Evolutionary conservation across 2,329 filamentous ascomycete genomes (phyloP).

Genomic region (Xenosphaeropsis pyriputrescens): DNA sequence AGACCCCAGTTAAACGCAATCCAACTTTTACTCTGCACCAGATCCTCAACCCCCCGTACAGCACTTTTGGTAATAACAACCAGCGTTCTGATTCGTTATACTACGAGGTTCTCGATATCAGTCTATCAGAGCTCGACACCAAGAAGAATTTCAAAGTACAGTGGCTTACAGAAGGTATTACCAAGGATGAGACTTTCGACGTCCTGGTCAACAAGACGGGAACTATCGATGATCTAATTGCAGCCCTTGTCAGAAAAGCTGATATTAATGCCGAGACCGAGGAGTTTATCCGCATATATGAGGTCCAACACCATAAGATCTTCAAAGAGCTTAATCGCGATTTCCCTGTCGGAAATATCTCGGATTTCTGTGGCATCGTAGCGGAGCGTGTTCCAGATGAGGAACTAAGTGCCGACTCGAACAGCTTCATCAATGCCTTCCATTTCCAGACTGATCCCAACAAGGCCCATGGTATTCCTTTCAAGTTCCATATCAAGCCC

Average conservation of each 20-base stretch:
- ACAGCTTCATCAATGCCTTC: conserved; percentile 61
- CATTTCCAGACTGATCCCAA: conserved; percentile 86
- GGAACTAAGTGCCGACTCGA: conserved; percentile 41
- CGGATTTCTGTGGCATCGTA: conserved; percentile 71
- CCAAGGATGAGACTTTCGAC: conserved; percentile 75
- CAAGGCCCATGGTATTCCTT: conserved; percentile 77
- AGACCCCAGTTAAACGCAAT: conserved; percentile 61
- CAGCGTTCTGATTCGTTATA: conserved; percentile 69
- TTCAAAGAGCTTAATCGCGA: conserved; percentile 62
- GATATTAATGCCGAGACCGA: conserved; percentile 54
- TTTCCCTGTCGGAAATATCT: conserved; percentile 64
- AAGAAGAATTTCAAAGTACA: conserved; percentile 77
- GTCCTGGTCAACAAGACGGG: conserved; percentile 81
- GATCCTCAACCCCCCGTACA: conserved; percentile 66
- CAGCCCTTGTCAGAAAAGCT: conserved; percentile 65
- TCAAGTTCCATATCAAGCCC: conserved; percentile 75
- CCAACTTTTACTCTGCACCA: conserved; percentile 51
- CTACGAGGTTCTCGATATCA: conserved; percentile 91
- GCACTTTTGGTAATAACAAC: conserved; percentile 52
- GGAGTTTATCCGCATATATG: conserved; percentile 64
- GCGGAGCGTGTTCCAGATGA: conserved; percentile 70
- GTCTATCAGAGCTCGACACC: conserved; percentile 79
- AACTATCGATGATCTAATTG: conserved; percentile 62
- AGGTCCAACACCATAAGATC: conserved; percentile 70
- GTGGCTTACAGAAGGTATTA: conserved; percentile 79